Evolutionary conservation across 2,329 filamentous ascomycete genomes (phyloP).

Genomic region (Alternaria metachromatica): DNA sequence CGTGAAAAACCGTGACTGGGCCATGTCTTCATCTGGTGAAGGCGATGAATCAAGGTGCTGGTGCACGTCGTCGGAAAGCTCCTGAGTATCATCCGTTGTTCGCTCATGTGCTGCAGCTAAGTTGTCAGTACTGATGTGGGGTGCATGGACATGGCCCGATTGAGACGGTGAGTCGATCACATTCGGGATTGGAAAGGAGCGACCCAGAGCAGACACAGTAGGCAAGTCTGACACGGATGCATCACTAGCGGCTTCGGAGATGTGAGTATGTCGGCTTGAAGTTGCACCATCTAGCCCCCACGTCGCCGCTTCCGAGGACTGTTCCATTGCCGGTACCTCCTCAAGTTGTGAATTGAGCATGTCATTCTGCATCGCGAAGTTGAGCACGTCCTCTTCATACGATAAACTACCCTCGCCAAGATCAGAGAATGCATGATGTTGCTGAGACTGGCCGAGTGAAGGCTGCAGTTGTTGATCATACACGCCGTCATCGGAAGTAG

Average conservation of each 20-base stretch:
- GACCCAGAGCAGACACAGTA: conserved; percentile 34
- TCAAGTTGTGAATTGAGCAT: conserved; percentile 38
- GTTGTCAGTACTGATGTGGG: conserved; percentile 19
- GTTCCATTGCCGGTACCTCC: conserved; percentile 12
- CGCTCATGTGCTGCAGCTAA: conserved; percentile 21
- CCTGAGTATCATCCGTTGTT: conserved; percentile 9
- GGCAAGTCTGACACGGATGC: conserved; percentile 26
- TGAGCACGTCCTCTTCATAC: conserved; percentile 44
- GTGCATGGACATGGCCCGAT: conserved; percentile 11
- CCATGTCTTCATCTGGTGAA: conserved; percentile 30
- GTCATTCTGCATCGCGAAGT: conserved; percentile 43
- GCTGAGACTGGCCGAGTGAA: conserved; percentile 12
- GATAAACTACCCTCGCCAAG: conserved; percentile 39
- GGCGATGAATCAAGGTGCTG: conserved; percentile 11
- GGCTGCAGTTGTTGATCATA: conserved; percentile 15
- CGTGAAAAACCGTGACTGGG: conserved; percentile 71
- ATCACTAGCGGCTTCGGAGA: conserved; percentile 22
- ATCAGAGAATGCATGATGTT: conserved; percentile 16
- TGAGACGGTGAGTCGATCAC: conserved; percentile 12
- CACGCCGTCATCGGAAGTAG: conserved; percentile 45
- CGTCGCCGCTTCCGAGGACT: not conserved
- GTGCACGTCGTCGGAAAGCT: conserved; percentile 2
- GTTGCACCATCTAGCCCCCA: conserved; percentile 17
- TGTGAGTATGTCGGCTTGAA: conserved; percentile 18
- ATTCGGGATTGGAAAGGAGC: conserved; percentile 20